Evolutionary conservation across 345 rosid genomes (phyloP).

Genomic region (Dimocarpus longan): DNA sequence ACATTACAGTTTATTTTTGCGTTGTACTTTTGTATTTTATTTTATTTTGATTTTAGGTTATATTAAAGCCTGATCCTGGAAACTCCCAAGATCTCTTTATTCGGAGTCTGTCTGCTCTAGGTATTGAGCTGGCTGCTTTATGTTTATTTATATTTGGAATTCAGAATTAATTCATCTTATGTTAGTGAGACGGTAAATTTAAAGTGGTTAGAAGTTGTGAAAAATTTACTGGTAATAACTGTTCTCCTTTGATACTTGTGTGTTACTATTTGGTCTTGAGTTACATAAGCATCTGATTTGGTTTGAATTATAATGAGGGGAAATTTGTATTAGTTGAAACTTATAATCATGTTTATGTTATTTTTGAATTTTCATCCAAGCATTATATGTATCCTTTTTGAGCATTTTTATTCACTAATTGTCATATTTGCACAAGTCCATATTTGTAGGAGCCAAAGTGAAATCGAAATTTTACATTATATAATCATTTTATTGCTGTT

Average conservation of each 20-base stretch:
- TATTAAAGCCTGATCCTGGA: constrained; percentile 96
- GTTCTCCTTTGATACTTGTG: not conserved
- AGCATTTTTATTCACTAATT: not conserved
- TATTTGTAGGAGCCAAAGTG: not conserved
- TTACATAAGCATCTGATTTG: not conserved
- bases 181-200: not conserved
- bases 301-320: not conserved
- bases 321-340: not conserved
- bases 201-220: not conserved
- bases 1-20: not conserved
- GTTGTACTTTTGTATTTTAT: not conserved
- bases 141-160: not conserved
- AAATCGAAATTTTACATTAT: not conserved
- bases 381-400: not conserved
- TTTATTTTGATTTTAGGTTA: constrained; percentile 58
- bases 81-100: constrained; percentile 92
- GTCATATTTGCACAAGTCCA: not conserved
- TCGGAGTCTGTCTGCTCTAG: constrained; percentile 89
- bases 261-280: not conserved
- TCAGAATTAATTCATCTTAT: not conserved
- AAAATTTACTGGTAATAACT: not conserved
- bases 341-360: not conserved
- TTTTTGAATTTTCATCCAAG: not conserved
- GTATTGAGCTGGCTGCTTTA: constrained; percentile 36
- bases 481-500: not conserved